Evolutionary conservation across 495 filamentous ascomycete species (phyloP).

Genomic region (Jackrogersella minutella): DNA sequence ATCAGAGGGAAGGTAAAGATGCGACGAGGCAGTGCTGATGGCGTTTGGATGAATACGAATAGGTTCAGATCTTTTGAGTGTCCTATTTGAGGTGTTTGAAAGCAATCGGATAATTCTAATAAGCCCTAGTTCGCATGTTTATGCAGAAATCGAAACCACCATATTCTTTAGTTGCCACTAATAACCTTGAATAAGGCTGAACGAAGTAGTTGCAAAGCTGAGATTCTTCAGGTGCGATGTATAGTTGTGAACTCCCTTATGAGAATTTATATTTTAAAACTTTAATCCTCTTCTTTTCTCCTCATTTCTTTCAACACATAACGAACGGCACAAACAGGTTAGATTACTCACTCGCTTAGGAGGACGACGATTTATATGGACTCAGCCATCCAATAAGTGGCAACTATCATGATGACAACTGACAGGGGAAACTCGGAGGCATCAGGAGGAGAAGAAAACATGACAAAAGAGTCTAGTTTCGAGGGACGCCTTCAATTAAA

Average conservation of each 20-base stretch:
- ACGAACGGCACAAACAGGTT: background rate
- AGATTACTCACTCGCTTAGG: background rate
- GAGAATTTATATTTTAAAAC: background rate
- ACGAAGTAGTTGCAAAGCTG: background rate
- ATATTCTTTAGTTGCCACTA: background rate
- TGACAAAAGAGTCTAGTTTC: conserved; percentile 55
- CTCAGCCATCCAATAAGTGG: background rate
- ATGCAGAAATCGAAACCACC: background rate
- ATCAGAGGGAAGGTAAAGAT: background rate
- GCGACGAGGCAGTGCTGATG: conserved; percentile 16
- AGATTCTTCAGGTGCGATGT: background rate
- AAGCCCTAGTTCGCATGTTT: background rate
- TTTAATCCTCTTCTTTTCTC: background rate
- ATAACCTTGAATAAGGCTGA: background rate
- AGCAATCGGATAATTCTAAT: conserved; percentile 10
- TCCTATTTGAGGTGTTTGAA: background rate
- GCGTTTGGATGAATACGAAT: conserved; percentile 5
- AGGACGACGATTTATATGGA: background rate
- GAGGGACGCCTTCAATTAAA: conserved; percentile 61
- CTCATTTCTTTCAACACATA: background rate
- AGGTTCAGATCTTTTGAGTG: background rate
- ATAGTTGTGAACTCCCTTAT: background rate
- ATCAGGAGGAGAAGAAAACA: conserved; percentile 15
- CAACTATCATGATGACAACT: conserved; percentile 8
- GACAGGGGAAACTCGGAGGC: conserved; percentile 1